Conservation (phyloP, 2,329 filamentous ascomycete species). For the Colletotrichum sp. region DNA sequence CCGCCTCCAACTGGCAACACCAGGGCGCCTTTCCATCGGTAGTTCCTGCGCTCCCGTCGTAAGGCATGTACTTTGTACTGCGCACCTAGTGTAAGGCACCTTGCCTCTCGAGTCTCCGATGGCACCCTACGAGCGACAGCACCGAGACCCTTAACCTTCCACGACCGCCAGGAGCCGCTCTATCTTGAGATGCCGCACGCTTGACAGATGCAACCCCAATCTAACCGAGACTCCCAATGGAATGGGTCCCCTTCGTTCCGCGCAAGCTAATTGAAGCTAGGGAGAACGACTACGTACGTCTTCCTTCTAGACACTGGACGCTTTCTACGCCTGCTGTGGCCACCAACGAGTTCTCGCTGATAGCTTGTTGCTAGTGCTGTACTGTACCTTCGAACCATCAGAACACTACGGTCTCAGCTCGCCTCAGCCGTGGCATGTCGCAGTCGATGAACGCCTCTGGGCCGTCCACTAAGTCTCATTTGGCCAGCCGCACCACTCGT, state of each 20-base stretch:
- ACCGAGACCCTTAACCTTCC: background rate
- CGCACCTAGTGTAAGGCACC: background rate
- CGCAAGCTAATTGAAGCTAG: slow-evolving; percentile 8
- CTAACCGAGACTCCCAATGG: slow-evolving; percentile 16
- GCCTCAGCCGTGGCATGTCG: background rate
- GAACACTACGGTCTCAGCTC: background rate
- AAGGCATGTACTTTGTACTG: background rate
- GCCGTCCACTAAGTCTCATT: background rate
- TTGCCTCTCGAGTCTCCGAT: background rate
- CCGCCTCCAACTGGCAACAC: background rate
- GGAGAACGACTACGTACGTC: slow-evolving; percentile 5
- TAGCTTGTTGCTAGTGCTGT: background rate
- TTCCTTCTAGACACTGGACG: background rate
- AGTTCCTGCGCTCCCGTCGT: background rate
- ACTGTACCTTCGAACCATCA: background rate
- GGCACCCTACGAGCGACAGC: background rate
- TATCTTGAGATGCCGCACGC: background rate
- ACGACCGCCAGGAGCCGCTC: background rate
- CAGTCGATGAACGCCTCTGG: background rate
- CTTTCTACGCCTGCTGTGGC: background rate
- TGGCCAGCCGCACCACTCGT: background rate
- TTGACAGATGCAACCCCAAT: slow-evolving; percentile 15
- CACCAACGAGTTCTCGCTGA: background rate
- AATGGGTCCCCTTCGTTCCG: slow-evolving; percentile 8
- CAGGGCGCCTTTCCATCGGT: background rate